Percentiles rank a stretch among this genome's conserved stretches.
Conservation (phyloP, 2,329 filamentous ascomycete genomes). For the Penicillium sclerotigenum region DNA sequence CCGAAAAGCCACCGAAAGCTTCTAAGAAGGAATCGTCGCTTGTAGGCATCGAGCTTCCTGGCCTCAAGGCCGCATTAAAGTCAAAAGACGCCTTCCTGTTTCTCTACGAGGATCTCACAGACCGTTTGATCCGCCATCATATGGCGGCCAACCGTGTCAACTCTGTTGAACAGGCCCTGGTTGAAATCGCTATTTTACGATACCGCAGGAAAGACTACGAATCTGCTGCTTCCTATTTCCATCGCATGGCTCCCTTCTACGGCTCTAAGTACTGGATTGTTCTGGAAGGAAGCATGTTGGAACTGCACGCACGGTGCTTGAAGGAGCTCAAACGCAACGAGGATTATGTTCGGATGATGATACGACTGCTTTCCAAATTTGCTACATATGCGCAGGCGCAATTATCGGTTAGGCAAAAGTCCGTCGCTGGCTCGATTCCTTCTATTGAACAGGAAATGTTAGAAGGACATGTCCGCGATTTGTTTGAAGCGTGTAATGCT, state of each 20-base stretch:
- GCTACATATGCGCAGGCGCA: conserved; percentile 34
- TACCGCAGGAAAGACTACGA: conserved; percentile 71
- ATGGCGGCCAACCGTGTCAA: conserved; percentile 74
- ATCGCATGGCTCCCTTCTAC: conserved; percentile 74
- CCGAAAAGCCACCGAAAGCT: conserved; percentile 14
- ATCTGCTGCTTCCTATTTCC: conserved; percentile 73
- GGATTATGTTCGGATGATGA: conserved; percentile 72
- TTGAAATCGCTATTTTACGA: conserved; percentile 82
- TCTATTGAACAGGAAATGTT: conserved; percentile 31
- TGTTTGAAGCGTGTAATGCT: conserved; percentile 49
- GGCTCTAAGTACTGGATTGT: conserved; percentile 73
- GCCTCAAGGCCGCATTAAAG: conserved; percentile 60
- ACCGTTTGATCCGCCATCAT: conserved; percentile 78
- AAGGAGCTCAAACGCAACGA: conserved; percentile 71
- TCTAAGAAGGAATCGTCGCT: conserved; percentile 25
- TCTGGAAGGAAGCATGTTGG: conserved; percentile 77
- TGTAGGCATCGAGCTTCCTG: conserved; percentile 53
- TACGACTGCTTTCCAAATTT: conserved; percentile 59
- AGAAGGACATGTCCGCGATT: conserved; percentile 38
- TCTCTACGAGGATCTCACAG: conserved; percentile 73
- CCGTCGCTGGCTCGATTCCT: conserved; percentile 30
- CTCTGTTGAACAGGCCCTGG: conserved; percentile 71
- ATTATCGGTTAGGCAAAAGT: conserved; percentile 31
- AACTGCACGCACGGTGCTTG: conserved; percentile 81
- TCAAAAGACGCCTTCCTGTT: conserved; percentile 63